Evolutionary conservation across 1,284 basidiomycete genomes (phyloP).

Genomic region (Vanrija pseudolonga): DNA sequence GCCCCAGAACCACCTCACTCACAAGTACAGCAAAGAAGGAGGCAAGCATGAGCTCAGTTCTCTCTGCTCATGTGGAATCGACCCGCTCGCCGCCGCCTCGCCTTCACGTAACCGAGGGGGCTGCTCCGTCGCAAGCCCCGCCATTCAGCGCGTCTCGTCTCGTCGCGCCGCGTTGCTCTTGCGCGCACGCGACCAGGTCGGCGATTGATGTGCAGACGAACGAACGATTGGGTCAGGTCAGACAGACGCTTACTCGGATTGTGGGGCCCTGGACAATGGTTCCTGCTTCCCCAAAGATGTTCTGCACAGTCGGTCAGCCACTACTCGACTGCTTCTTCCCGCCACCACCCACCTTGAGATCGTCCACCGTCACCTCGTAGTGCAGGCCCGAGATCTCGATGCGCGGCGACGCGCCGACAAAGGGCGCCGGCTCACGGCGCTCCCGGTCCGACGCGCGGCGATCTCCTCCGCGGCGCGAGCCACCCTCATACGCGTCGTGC

Average conservation of each 20-base stretch:
- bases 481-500: constrained; percentile 45
- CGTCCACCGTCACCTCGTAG: constrained; percentile 85
- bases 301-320: constrained; percentile 52
- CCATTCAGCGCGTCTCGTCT: too few species aligned
- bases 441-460: too few species aligned
- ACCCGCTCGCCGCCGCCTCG: background rate
- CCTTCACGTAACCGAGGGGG: background rate
- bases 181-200: background rate
- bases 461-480: background rate
- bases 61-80: background rate
- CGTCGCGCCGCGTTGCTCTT: background rate
- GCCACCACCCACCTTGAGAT: constrained; percentile 67
- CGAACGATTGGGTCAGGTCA: background rate
- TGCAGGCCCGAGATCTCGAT: constrained; percentile 84
- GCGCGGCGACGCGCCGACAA: constrained; percentile 56
- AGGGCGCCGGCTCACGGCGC: constrained; percentile 6
- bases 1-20: constrained; percentile 16
- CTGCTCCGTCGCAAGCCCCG: background rate
- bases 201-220: background rate
- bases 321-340: background rate
- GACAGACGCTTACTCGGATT: constrained; percentile 72
- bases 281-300: constrained; percentile 88
- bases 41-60: constrained; percentile 24
- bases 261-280: constrained; percentile 84
- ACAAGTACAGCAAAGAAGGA: constrained; percentile 24